Percentiles rank a stretch among this genome's conserved stretches.
Evolutionary conservation across 2,329 filamentous ascomycete species (phyloP).

Genomic region (Fusarium mundagurra): DNA sequence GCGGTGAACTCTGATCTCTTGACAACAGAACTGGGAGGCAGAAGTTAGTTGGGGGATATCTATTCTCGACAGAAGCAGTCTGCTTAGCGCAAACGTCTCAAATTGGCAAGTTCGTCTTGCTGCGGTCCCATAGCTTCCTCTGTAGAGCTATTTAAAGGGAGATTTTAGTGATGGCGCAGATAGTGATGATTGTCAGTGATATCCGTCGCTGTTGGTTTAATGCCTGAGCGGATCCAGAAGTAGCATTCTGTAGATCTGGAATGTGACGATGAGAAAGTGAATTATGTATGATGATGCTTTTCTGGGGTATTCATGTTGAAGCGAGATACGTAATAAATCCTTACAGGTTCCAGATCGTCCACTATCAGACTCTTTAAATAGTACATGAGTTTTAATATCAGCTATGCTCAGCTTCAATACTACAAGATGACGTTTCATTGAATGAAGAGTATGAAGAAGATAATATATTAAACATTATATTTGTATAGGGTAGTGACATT

Average conservation of each 20-base stretch:
- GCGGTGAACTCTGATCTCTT: neutral
- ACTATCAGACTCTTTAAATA: accelerated
- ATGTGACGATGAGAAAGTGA: neutral
- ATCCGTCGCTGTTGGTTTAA: accelerated
- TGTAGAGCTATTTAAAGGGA: neutral
- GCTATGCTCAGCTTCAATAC: neutral
- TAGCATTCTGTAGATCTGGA: neutral
- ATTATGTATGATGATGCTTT: too few species aligned
- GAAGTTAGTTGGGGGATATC: accelerated
- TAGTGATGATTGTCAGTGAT: accelerated
- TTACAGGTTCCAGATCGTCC: accelerated
- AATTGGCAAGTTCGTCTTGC: neutral
- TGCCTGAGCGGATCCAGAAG: neutral
- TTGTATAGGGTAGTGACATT: neutral
- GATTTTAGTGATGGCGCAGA: accelerated
- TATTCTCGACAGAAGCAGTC: neutral
- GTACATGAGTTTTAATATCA: neutral
- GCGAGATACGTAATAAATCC: neutral
- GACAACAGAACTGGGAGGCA: accelerated
- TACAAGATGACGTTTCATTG: too few species aligned
- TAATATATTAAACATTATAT: neutral
- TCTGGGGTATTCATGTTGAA: too few species aligned
- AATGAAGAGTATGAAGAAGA: too few species aligned
- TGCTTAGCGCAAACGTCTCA: neutral
- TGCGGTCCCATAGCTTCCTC: neutral